These are phyloP conservation scores for Phaeodactylum tricornutum DNA, from an alignment of 108 stramenopile species.

Conservation along the genomic window DNA sequence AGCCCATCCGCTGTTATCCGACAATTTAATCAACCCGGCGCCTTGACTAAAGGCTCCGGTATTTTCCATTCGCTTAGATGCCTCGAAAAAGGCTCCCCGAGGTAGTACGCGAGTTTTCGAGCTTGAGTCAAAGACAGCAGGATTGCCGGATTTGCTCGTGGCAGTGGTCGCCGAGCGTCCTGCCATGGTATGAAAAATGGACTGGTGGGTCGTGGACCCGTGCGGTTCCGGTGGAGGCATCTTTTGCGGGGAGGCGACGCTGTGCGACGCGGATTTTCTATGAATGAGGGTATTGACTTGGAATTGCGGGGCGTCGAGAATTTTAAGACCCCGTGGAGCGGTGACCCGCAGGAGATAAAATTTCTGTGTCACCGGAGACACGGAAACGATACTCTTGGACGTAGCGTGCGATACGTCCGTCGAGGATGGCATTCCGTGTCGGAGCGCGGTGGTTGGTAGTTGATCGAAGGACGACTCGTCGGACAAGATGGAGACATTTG, in stretches of 20 bases:
- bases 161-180: constrained; percentile 25
- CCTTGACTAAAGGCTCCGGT: constrained; percentile 54
- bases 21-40: constrained; percentile 67
- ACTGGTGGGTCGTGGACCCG: not conserved
- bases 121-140: constrained; percentile 37
- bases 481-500: constrained; percentile 38
- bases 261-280: constrained; percentile 14
- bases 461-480: constrained; percentile 23
- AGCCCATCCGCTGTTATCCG: constrained; percentile 82
- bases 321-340: constrained; percentile 69
- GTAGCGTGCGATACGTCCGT: not conserved
- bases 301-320: constrained; percentile 80
- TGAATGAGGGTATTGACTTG: constrained; percentile 68
- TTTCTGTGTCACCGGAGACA: not conserved
- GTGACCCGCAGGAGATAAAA: constrained; percentile 66
- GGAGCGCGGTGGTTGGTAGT: too few relatives aligned
- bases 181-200: constrained; percentile 46
- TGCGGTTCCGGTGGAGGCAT: not conserved
- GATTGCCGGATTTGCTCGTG: constrained; percentile 38
- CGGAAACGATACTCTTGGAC: not conserved
- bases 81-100: constrained; percentile 75
- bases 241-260: not conserved
- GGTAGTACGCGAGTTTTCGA: constrained; percentile 45
- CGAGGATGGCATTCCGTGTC: not conserved
- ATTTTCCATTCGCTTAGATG: constrained; percentile 59